These are phyloP conservation scores for Meyerozyma smithsonii DNA, from an alignment of 1,139 yeast genomes.

Conservation along the genomic window DNA sequence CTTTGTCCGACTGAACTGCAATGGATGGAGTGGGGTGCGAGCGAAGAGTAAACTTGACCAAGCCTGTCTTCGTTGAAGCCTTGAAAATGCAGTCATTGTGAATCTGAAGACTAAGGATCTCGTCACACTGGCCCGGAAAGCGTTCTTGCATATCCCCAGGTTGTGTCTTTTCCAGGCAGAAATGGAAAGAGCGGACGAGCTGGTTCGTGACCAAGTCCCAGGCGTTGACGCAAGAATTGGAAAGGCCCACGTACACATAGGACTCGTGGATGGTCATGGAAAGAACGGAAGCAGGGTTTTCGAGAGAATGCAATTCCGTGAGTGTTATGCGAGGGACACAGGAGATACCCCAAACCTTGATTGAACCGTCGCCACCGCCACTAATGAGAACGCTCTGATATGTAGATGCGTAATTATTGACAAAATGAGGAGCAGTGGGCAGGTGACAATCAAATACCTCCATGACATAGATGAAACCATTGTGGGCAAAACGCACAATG, in stretches of 20 bases:
- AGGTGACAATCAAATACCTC: constrained; percentile 21
- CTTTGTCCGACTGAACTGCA: constrained; percentile 10
- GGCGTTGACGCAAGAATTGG: constrained; percentile 66
- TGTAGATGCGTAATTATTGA: constrained; percentile 14
- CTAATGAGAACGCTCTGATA: constrained; percentile 24
- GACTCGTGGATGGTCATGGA: constrained; percentile 61
- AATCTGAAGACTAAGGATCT: constrained; percentile 41
- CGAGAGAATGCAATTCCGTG: constrained; percentile 38
- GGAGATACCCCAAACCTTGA: constrained; percentile 64
- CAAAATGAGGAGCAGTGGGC: constrained; percentile 13
- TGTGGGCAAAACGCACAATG: constrained; percentile 77
- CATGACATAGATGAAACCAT: constrained; percentile 83
- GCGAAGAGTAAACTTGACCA: constrained; percentile 46
- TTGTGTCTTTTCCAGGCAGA: constrained; percentile 20
- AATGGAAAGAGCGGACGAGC: constrained; percentile 53
- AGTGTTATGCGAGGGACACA: constrained; percentile 10
- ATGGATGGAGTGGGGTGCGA: constrained; percentile 13
- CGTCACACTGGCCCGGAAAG: constrained; percentile 17
- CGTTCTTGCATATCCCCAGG: constrained; percentile 3
- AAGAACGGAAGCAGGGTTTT: constrained; percentile 65
- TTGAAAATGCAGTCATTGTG: constrained; percentile 48
- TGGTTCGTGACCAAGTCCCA: constrained; percentile 86
- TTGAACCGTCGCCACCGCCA: constrained; percentile 90
- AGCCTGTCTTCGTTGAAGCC: constrained; percentile 50
- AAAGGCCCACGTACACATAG: constrained; percentile 73